Base-by-base conservation (phyloP, 306 rosid genomes). In the Cucurbita moschata region DNA sequence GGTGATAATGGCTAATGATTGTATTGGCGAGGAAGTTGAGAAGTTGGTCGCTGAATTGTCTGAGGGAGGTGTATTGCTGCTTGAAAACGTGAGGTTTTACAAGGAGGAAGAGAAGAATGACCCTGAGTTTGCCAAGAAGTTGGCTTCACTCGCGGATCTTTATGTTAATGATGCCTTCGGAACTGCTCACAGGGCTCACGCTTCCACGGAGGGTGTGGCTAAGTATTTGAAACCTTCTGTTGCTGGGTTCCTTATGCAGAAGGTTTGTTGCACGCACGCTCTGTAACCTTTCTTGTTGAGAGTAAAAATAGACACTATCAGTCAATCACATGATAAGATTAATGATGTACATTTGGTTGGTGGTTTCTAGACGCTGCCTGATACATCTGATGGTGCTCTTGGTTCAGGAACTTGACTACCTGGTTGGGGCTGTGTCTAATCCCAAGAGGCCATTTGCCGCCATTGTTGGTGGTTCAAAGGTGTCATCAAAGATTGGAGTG, bases 81-180 rank as follows among this genome's bases (percentile, higher is more conserved):
- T 93, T 15, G 98, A 92, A 87, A 92, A 92, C 80, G 96, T 88
- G 74, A 83, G 98, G 81, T 92, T 92, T 81, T 50, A 90, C 86
- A 90, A 87, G 83, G 98, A 93, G 80, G 98, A 93, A 82, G 98
- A 93, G 90, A 93, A 93, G 90, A 93, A 93, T 10, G 97, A 90
- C 64, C 97, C 98, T 9, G 98, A 88, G 57, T 93, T 81, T 50
- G 86, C 98, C 44, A 88, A 88, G 89, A 87, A 93, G 90, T 79
- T 93, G 49, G 97, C 98, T 79, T 85, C 96, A 46, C 97, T 93
- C 49, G 98, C 97, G 43, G 98, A 93, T 80, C 44, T 93, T 65
- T 93, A 93, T 18, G 98, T 93, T 10, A 93, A 93, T 74, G 98
- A 93, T 78, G 98, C 98, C 16, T 93, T 93, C 72, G 98, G 98